A percentile compares a stretch with the other conserved stretches of the same genome.
Evolutionary conservation across 257 asterid genomes (phyloP).

Genomic region (Solanum pimpinellifolium): DNA sequence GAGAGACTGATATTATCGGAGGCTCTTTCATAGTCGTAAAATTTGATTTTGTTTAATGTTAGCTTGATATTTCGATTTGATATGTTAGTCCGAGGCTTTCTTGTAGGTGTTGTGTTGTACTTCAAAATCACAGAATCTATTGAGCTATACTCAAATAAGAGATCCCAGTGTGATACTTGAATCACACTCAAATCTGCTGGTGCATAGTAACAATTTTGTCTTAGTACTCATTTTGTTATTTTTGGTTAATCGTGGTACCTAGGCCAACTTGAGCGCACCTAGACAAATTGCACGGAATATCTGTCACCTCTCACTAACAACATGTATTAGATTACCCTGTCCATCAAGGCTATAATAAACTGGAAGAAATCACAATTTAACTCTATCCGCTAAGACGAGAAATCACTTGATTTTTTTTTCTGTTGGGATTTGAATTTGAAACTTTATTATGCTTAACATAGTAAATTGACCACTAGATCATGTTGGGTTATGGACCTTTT

Average conservation of each 20-base stretch:
- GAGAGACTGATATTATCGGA: background rate
- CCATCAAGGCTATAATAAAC: background rate
- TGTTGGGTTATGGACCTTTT: too few species aligned
- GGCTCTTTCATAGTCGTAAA: background rate
- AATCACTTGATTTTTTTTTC: background rate
- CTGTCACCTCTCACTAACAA: background rate
- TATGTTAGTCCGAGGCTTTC: background rate
- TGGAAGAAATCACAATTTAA: background rate
- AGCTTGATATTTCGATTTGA: background rate
- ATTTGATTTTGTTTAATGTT: background rate
- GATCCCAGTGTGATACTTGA: background rate
- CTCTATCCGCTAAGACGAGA: background rate
- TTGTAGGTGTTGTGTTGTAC: too few species aligned
- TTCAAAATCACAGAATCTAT: background rate
- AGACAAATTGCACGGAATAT: too few species aligned
- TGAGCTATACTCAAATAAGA: too few species aligned
- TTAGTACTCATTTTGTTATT: rapidly evolving
- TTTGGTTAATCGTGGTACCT: background rate
- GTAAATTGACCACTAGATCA: background rate
- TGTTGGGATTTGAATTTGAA: background rate
- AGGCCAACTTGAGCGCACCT: background rate
- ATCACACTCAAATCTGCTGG: background rate
- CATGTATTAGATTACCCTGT: rapidly evolving
- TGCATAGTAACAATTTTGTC: background rate
- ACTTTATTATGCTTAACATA: background rate